Evolutionary conservation across 306 rosid species (phyloP).

Genomic region (Acmispon strigosus): DNA sequence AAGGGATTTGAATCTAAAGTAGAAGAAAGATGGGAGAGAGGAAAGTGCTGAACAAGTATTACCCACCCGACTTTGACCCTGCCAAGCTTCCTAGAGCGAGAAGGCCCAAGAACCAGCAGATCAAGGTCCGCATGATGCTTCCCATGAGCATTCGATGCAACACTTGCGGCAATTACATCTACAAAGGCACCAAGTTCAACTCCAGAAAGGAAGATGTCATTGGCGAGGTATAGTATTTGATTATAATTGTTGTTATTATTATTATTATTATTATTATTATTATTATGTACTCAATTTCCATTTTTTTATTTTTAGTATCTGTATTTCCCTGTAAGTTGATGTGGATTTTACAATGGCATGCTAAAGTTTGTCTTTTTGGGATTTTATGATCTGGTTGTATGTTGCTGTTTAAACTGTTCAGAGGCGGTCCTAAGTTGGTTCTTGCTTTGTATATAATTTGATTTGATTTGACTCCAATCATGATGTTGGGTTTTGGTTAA

Average conservation of each 20-base stretch:
- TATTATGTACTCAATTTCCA: not conserved
- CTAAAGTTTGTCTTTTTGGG: slow-evolving; percentile 28
- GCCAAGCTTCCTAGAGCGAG: slow-evolving; percentile 64
- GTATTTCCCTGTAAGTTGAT: not conserved
- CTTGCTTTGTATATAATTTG: slow-evolving; percentile 1
- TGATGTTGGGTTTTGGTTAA: not conserved
- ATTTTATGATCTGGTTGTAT: not conserved
- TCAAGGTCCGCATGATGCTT: slow-evolving; percentile 97
- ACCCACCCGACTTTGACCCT: slow-evolving; percentile 93
- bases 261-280: not conserved
- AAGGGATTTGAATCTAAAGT: not conserved
- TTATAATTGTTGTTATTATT: not conserved
- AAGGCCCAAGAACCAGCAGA: slow-evolving; percentile 77
- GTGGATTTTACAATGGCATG: slow-evolving; percentile 19
- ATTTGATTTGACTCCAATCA: slow-evolving; percentile 6
- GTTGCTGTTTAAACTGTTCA: not conserved
- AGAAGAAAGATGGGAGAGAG: slow-evolving; percentile 75
- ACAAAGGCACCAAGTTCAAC: slow-evolving; percentile 45
- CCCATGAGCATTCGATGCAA: slow-evolving; percentile 97
- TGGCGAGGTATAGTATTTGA: slow-evolving; percentile 27
- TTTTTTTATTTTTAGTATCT: not conserved
- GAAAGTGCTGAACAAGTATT: slow-evolving; percentile 85
- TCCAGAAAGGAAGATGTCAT: slow-evolving; percentile 44
- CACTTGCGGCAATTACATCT: slow-evolving; percentile 56
- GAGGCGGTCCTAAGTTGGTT: not conserved